Conservation (phyloP, 306 rosid genomes). For the Sicyos baderoa region DNA sequence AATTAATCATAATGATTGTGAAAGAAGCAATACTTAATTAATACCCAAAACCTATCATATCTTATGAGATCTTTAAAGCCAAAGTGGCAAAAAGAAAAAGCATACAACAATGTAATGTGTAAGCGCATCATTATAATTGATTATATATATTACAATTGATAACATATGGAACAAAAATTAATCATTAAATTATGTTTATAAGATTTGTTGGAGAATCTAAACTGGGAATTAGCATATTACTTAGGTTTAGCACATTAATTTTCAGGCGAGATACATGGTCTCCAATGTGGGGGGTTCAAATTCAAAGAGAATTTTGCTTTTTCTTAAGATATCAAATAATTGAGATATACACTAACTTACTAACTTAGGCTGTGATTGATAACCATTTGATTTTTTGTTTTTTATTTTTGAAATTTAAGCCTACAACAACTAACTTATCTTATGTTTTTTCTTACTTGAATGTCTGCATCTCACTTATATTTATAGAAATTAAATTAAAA, state of each 20-base stretch:
- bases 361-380: too few species aligned
- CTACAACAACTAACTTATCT: too few species aligned
- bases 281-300: slow-evolving; percentile 15
- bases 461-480: too few species aligned
- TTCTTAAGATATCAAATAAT: neutral
- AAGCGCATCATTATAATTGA: slow-evolving; percentile 3
- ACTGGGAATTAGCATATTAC: neutral
- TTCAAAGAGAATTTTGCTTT: neutral
- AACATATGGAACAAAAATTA: neutral
- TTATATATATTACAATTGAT: neutral
- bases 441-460: too few species aligned
- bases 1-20: slow-evolving; percentile 10
- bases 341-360: neutral
- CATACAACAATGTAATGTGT: slow-evolving; percentile 8
- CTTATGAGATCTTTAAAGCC: slow-evolving; percentile 35
- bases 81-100: slow-evolving; percentile 21
- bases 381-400: too few species aligned
- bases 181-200: neutral
- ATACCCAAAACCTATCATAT: slow-evolving; percentile 28
- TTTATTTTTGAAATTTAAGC: too few species aligned
- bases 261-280: slow-evolving; percentile 2
- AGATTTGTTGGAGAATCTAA: slow-evolving; percentile 13
- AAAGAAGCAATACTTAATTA: slow-evolving; percentile 15
- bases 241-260: slow-evolving; percentile 6
- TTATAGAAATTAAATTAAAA: too few species aligned